Percentiles rank a stretch among this genome's conserved stretches.
phyloP scores from a whole-genome alignment of 768 basidiomycete genomes.

The Calocybe gangraenosa region DNA sequence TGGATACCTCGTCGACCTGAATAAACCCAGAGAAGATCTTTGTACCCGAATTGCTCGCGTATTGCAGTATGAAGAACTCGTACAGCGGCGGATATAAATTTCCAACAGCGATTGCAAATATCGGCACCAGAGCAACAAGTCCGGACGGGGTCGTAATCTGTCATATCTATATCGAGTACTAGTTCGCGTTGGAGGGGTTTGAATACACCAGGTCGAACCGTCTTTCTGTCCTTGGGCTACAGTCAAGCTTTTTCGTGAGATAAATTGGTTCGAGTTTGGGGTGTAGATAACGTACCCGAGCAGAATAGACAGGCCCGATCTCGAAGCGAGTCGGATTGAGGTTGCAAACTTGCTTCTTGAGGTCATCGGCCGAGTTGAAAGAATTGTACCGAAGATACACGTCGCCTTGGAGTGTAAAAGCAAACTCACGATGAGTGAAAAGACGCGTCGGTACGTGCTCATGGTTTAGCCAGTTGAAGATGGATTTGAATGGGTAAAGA shows the following conservation, averaged over 20 bases:
- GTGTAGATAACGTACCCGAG: conserved; percentile 56
- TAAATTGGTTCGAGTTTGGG: not conserved
- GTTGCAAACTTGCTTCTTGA: conserved; percentile 84
- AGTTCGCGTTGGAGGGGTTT: conserved; percentile 82
- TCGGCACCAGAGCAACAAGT: conserved; percentile 91
- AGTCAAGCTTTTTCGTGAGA: not conserved
- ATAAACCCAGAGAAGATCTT: conserved; percentile 94
- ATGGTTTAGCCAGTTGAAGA: conserved; percentile 95
- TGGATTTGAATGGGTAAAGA: conserved; percentile 91
- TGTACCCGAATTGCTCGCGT: conserved; percentile 87
- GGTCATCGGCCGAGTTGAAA: conserved; percentile 78
- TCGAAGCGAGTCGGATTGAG: conserved; percentile 93
- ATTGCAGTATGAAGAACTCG: conserved; percentile 77
- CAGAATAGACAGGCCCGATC: conserved; percentile 92
- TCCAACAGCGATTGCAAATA: conserved; percentile 94
- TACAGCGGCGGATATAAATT: conserved; percentile 90
- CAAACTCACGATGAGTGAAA: conserved; percentile 93
- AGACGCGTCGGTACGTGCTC: conserved; percentile 73
- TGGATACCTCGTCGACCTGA: conserved; percentile 98
- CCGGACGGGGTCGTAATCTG: conserved; percentile 93
- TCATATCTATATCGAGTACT: conserved; percentile 99
- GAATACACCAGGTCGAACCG: conserved; percentile 62
- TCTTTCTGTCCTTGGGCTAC: conserved; percentile 89
- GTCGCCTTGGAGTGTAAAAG: conserved; percentile 88
- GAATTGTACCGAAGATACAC: conserved; percentile 95